Evolutionary conservation across 371 early-diverging fungal genomes (phyloP).

Genomic region (Saksenaea vasiformis): DNA sequence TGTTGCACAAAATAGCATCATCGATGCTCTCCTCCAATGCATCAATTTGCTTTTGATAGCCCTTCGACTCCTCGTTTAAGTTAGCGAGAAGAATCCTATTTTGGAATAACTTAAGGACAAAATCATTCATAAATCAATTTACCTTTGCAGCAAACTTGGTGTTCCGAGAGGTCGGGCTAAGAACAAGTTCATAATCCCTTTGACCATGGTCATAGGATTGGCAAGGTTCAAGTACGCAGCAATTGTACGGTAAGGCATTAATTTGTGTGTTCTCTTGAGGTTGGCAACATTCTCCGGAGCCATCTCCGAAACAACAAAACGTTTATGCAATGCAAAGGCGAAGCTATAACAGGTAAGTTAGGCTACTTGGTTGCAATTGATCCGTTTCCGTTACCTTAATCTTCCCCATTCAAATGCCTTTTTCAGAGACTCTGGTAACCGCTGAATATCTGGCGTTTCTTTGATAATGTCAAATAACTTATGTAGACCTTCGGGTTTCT

Average conservation of each 20-base stretch:
- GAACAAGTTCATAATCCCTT: slow-evolving; percentile 59
- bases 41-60: slow-evolving; percentile 46
- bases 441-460: slow-evolving; percentile 36
- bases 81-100: slow-evolving; percentile 49
- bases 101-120: no score
- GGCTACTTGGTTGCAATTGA: background rate
- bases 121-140: background rate
- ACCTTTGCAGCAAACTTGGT: slow-evolving; percentile 58
- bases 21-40: slow-evolving; percentile 40
- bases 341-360: slow-evolving; percentile 34
- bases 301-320: slow-evolving; percentile 56
- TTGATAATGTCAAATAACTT: slow-evolving; percentile 45
- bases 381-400: slow-evolving; percentile 36
- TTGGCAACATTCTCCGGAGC: slow-evolving; percentile 52
- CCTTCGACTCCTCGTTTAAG: slow-evolving; percentile 51
- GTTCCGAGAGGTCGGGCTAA: slow-evolving; percentile 62
- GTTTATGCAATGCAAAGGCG: slow-evolving; percentile 58
- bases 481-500: slow-evolving; percentile 55
- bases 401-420: slow-evolving; percentile 66
- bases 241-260: slow-evolving; percentile 61
- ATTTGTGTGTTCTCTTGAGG: slow-evolving; percentile 54
- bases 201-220: slow-evolving; percentile 62
- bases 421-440: slow-evolving; percentile 53
- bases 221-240: slow-evolving; percentile 55
- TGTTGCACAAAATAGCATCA: slow-evolving; percentile 46